Percentiles rank a stretch among this genome's conserved stretches.
Conservation (phyloP, 1,284 basidiomycete genomes). For the Pseudozyma hubeiensis region DNA sequence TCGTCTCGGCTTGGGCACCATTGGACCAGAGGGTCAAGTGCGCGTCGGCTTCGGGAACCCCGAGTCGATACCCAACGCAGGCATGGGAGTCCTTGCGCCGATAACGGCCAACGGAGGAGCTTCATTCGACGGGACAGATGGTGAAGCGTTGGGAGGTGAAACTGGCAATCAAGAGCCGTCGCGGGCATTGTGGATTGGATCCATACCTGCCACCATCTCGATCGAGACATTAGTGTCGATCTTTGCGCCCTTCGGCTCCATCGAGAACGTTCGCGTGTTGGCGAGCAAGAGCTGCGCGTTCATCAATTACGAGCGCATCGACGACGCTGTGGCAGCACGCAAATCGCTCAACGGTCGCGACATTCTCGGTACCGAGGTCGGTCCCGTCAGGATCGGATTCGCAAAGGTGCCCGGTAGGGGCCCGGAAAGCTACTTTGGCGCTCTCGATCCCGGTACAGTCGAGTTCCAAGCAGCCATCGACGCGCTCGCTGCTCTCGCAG, state of each 20-base stretch:
- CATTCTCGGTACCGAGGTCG: slow-evolving; percentile 92
- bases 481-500: slow-evolving; percentile 61
- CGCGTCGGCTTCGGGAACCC: slow-evolving; percentile 98
- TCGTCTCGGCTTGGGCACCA: slow-evolving; percentile 78
- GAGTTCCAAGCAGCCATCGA: slow-evolving; percentile 53
- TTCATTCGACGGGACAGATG: slow-evolving; percentile 6
- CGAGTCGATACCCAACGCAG: slow-evolving; percentile 76
- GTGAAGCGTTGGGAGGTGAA: slow-evolving; percentile 28
- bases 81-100: slow-evolving; percentile 27
- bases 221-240: slow-evolving; percentile 76
- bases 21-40: slow-evolving; percentile 75
- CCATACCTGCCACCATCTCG: slow-evolving; percentile 53
- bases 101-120: slow-evolving; percentile 5
- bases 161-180: slow-evolving; percentile 44
- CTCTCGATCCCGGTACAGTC: slow-evolving; percentile 31
- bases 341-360: slow-evolving; percentile 95
- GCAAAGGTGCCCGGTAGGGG: slow-evolving; percentile 80
- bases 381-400: slow-evolving; percentile 94
- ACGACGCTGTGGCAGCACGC: slow-evolving; percentile 92
- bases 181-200: slow-evolving; percentile 61
- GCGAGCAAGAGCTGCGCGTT: slow-evolving; percentile 97
- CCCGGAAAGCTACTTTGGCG: slow-evolving; percentile 22
- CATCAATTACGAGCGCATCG: slow-evolving; percentile 94
- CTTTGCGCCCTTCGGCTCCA: slow-evolving; percentile 95
- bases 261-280: slow-evolving; percentile 93